phyloP scores from a whole-genome alignment of 2,329 filamentous ascomycete genomes.

The Furcasterigmium sp. region DNA sequence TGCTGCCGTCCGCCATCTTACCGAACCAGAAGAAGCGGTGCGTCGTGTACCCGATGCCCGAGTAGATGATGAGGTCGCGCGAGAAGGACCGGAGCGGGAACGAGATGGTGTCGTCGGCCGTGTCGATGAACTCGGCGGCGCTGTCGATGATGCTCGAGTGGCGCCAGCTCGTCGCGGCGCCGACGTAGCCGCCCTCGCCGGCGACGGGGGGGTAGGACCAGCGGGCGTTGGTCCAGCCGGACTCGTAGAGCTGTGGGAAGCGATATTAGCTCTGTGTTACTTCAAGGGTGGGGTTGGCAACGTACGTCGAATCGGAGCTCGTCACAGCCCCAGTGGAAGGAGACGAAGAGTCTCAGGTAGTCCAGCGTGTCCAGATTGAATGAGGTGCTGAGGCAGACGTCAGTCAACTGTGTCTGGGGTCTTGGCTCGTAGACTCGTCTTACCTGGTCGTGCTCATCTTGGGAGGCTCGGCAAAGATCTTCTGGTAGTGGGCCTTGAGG shows the following conservation, averaged over 20 bases:
- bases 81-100: not conserved
- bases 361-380: conserved; percentile 52
- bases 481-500: not conserved
- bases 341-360: conserved; percentile 11
- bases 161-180: conserved; percentile 1
- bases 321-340: conserved; percentile 13
- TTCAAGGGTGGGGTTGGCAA: not conserved
- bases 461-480: not conserved
- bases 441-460: not conserved
- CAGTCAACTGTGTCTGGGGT: not conserved
- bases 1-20: conserved; percentile 33
- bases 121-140: too few species aligned
- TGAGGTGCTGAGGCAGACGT: not conserved
- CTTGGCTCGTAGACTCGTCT: not conserved
- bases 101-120: not conserved
- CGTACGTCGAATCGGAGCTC: conserved; percentile 8
- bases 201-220: conserved; percentile 4
- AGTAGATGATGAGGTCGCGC: not conserved
- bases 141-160: too few species aligned
- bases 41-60: too few species aligned
- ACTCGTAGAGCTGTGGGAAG: not conserved
- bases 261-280: not conserved
- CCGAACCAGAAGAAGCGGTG: conserved; percentile 32
- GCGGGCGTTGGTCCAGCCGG: not conserved
- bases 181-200: conserved; percentile 5